Base-by-base conservation (phyloP, 1,284 basidiomycete genomes). In the Pisolithus thermaeus region DNA sequence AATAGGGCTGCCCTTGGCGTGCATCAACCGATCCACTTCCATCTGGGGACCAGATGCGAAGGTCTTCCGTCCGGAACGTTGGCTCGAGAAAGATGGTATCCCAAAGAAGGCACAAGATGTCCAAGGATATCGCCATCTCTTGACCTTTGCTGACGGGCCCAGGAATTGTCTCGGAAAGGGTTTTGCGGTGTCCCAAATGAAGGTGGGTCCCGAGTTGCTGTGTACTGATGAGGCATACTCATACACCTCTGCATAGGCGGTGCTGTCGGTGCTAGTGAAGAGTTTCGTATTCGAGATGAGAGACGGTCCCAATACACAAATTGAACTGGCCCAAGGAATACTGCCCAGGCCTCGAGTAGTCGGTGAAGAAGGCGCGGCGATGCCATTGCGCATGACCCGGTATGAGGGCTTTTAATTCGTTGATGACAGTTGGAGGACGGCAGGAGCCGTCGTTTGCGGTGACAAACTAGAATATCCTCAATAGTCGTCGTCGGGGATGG, bases 41-140 rank as follows among this genome's bases (percentile, higher is more conserved):
- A 71, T 20, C 32, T 84, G 81, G 73, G 78, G 71, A 5, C 25
- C 59, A 1, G 65, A 74, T 42, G 68, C 70, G 4, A 62, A 63
- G 42, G 42, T 57, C 20, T 73, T 70, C 62, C 53, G 52, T 0
- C 75, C 75, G 0, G 68, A 69, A 47, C 60, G 75, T 1, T 76
- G 75, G 75, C 52, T 75, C 1, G 53, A 47, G 6, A 54, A 60
- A 23, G 58, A 52, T 49, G 55, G 58, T 1, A 59, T 64, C n/a
- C 60, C 59, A 0, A 37, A 46, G 1, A 40, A 30, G 25, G 65
- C 55, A 6, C 56, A 50, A 36, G 62, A 60, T 25, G 20, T 62
- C 0, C 66, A 67, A n/a, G 63, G 63, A n/a, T 51, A 62, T 36
- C 54, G 59, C 0, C 67, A 67, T 43, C 28, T 66, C 7, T 38